phyloP scores from a whole-genome alignment of 2,329 filamentous ascomycete genomes.

The Zymoseptoria pseudotritici region DNA sequence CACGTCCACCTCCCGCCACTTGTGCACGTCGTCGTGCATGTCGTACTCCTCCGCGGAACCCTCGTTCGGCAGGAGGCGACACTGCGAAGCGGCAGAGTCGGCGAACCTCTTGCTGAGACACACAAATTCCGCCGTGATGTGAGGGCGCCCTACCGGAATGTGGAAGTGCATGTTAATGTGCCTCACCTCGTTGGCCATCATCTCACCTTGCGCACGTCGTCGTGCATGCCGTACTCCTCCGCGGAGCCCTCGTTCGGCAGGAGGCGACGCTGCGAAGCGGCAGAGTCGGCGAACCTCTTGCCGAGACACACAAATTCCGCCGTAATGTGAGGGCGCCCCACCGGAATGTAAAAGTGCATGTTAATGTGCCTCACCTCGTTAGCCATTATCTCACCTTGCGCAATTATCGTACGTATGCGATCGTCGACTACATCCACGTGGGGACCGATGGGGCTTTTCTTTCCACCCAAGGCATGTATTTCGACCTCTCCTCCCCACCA shows the following conservation, averaged over 20 bases:
- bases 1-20: neutral
- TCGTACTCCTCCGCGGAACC: too few relatives aligned
- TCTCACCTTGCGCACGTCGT: neutral
- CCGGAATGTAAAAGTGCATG: neutral
- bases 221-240: too few relatives aligned
- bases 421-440: constrained; percentile 6
- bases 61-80: too few relatives aligned
- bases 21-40: constrained; percentile 1
- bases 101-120: neutral
- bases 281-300: neutral
- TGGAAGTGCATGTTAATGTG: neutral
- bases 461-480: constrained; percentile 2
- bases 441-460: neutral
- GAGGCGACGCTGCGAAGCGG: neutral
- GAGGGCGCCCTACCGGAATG: too few relatives aligned
- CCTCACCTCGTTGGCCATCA: too few relatives aligned
- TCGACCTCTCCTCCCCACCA: neutral
- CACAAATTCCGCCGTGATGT: constrained; percentile 2
- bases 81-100: neutral
- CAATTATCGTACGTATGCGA: constrained; percentile 5
- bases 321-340: neutral
- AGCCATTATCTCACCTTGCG: too few relatives aligned
- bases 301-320: constrained; percentile 4
- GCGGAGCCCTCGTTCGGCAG: too few relatives aligned
- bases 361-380: too few relatives aligned